Base-by-base conservation (phyloP, 2,329 filamentous ascomycete species). In the Lachnellula arida region DNA sequence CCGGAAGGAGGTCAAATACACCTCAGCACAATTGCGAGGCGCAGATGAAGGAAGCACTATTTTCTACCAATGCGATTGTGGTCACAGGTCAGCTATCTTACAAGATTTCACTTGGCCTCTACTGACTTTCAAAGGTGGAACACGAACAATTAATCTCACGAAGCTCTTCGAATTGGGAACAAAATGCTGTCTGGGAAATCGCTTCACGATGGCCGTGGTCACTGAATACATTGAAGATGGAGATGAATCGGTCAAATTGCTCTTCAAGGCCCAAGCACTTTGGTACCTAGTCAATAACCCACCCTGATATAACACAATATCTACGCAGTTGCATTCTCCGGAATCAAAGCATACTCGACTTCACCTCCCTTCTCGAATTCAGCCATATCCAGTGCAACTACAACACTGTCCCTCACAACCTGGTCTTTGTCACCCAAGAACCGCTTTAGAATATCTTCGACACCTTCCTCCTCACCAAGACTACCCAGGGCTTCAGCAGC, bases 321-420 rank as follows among this genome's bases (percentile, higher is more conserved):
- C 55, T 64, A 64, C 17, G 56, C 61, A 50, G 57, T 48, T 34
- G 54, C 70, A 49, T 73, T 73, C 65, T 88, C 82, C 3, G 92
- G 93, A 63, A 97, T 87, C 68, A 96, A 81, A 47, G 94, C 94
- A 77, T 99, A 99, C 71, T 99, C 92, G 34, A 85, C 77, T 73
- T 96, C 85, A 43, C 89, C 89, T 64, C 85, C 89, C 77, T 89
- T 91, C 78, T 99, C 94, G 68, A 91, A 97, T 70, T 97, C 93
- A 11, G 92, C 94, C 91, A 99, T 99, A 73, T 99, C 94, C 63
- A 99, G 79, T 46, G 94, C 94, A 54, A 99, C 94, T 65, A 97
- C 85, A 40, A 96, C 86, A 72, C 93, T 97, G 70, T 99, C 94
- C 57, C 91, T 84, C 43, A 99, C 94, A 5, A 99, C 92, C 71